Conservation (phyloP, 306 rosid genomes). For the Senna tora region DNA sequence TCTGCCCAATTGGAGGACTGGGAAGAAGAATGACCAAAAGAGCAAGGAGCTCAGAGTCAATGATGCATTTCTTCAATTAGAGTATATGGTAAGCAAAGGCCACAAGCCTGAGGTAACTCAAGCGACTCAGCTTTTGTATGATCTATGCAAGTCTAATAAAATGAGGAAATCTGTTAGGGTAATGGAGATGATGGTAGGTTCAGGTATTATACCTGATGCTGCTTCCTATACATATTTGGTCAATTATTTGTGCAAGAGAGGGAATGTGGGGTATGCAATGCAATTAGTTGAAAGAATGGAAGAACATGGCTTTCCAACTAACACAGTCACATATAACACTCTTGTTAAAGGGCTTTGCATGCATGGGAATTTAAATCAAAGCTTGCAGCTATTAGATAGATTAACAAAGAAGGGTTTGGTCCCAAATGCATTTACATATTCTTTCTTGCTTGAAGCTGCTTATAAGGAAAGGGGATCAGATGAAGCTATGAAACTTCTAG, state of each 20-base stretch:
- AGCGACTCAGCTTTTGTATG: slow-evolving; percentile 83
- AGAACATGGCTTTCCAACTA: slow-evolving; percentile 65
- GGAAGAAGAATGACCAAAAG: slow-evolving; percentile 56
- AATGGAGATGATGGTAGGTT: slow-evolving; percentile 78
- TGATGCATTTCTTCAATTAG: slow-evolving; percentile 73
- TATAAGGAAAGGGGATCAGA: slow-evolving; percentile 87
- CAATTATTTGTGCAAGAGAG: slow-evolving; percentile 72
- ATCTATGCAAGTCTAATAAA: slow-evolving; percentile 75
- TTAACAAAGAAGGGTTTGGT: slow-evolving; percentile 73
- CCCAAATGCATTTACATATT: slow-evolving; percentile 80
- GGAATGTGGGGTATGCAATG: slow-evolving; percentile 88
- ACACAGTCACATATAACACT: slow-evolving; percentile 68
- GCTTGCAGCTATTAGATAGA: slow-evolving; percentile 74
- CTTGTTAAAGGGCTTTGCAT: slow-evolving; percentile 81
- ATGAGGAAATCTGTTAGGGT: slow-evolving; percentile 65
- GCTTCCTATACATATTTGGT: slow-evolving; percentile 72
- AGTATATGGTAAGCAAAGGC: slow-evolving; percentile 69
- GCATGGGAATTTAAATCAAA: slow-evolving; percentile 68
- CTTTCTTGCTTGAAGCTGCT: slow-evolving; percentile 81
- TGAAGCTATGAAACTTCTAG: slow-evolving; percentile 74
- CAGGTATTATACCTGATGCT: slow-evolving; percentile 78
- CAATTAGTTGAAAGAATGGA: slow-evolving; percentile 90
- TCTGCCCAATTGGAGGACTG: slow-evolving; percentile 72
- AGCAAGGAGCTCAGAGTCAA: slow-evolving; percentile 57
- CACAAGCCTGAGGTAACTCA: slow-evolving; percentile 74